Evolutionary conservation across 306 rosid genomes (phyloP).

Genomic region (Fagus crenata): DNA sequence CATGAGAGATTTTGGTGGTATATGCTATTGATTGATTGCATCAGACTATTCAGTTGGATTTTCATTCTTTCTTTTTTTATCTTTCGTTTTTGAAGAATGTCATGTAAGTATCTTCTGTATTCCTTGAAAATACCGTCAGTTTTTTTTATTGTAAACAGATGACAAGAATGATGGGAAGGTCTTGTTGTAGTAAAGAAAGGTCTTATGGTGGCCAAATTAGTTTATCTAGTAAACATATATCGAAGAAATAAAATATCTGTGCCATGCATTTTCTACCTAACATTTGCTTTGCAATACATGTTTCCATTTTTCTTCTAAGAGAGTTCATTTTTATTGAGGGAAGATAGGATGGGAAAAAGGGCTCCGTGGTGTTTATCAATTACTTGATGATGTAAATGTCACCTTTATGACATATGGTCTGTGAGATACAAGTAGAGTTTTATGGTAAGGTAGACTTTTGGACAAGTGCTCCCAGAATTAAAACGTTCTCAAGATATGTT

Average conservation of each 20-base stretch:
- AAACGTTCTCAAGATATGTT: not conserved
- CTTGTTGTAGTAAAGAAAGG: not conserved
- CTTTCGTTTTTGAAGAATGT: not conserved
- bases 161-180: not conserved
- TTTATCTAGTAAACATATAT: not conserved
- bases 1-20: not conserved
- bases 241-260: not conserved
- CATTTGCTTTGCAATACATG: not conserved
- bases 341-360: not conserved
- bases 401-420: no score
- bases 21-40: not conserved
- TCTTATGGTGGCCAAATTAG: not conserved
- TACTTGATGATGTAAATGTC: not conserved
- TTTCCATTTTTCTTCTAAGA: not conserved
- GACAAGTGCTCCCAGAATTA: not conserved
- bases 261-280: not conserved
- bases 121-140: not conserved
- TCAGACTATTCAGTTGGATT: not conserved
- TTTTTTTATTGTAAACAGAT: not conserved
- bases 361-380: not conserved
- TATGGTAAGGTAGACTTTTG: not conserved
- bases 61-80: not conserved
- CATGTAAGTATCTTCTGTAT: not conserved
- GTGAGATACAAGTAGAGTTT: not conserved
- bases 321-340: not conserved